These are phyloP conservation scores for Piromyces finnis DNA, from an alignment of 192 early-diverging fungal genomes.

Conservation along the genomic window DNA sequence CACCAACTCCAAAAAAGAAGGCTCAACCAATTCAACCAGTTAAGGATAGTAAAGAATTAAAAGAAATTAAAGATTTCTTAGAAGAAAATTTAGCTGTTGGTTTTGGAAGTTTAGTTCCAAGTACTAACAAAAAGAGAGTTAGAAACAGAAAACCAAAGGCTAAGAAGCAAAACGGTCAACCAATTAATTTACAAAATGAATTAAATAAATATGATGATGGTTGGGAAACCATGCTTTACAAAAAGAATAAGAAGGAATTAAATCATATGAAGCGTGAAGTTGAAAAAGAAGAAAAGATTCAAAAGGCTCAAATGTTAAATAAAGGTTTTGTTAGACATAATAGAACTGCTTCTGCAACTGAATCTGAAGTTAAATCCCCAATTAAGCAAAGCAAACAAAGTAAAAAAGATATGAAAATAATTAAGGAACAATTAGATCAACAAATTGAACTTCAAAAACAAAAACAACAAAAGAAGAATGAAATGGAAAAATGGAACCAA, in stretches of 20 bases:
- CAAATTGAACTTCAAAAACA: neutral
- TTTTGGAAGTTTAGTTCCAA: neutral
- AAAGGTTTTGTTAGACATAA: neutral
- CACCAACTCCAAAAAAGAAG: neutral
- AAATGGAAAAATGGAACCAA: neutral
- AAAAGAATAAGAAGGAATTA: neutral
- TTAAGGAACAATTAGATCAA: neutral
- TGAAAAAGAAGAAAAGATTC: neutral
- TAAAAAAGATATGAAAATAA: neutral
- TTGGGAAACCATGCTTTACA: neutral
- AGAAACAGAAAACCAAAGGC: neutral
- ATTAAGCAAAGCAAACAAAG: neutral
- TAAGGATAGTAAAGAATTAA: neutral
- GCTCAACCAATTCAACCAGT: neutral
- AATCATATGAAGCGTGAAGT: neutral
- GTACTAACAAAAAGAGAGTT: neutral
- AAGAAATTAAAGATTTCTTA: neutral
- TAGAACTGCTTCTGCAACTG: neutral
- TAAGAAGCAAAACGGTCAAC: neutral
- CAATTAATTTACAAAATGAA: neutral
- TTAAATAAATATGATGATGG: neutral
- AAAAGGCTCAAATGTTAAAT: neutral
- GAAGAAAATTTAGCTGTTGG: neutral
- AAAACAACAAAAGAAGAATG: neutral
- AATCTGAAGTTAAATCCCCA: neutral